These are phyloP conservation scores for Botrytis byssoidea DNA, from an alignment of 2,329 filamentous ascomycete genomes.

Conservation along the genomic window DNA sequence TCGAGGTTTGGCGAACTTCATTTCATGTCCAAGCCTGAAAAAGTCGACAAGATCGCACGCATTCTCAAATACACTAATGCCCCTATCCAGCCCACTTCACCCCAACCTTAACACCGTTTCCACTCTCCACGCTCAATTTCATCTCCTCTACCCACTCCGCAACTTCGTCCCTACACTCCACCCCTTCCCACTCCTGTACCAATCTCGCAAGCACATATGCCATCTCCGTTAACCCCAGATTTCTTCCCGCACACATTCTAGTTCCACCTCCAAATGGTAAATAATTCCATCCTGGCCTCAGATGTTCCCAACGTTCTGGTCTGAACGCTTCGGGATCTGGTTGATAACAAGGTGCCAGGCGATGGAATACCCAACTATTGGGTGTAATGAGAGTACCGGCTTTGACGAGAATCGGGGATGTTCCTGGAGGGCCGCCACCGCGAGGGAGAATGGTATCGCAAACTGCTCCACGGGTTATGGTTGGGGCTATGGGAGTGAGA, in stretches of 20 bases:
- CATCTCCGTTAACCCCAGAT: constrained; percentile 18
- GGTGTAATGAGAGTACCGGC: constrained; percentile 24
- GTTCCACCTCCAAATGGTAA: constrained; percentile 70
- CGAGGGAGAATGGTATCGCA: constrained; percentile 31
- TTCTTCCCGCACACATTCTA: constrained; percentile 62
- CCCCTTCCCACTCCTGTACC: constrained; percentile 43
- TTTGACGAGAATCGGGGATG: constrained; percentile 31
- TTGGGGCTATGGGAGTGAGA: background rate
- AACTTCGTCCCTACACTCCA: constrained; percentile 1
- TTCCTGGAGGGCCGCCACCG: constrained; percentile 35
- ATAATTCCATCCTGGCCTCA: constrained; percentile 45
- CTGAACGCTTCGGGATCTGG: constrained; percentile 40
- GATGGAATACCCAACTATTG: constrained; percentile 38
- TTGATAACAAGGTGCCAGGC: constrained; percentile 41
- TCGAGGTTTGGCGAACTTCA: background rate
- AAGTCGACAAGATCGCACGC: background rate
- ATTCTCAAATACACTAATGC: background rate
- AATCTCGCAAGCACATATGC: constrained; percentile 17
- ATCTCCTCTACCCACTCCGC: constrained; percentile 12
- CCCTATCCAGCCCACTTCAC: background rate
- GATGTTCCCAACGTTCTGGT: constrained; percentile 43
- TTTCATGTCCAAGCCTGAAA: background rate
- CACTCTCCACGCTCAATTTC: background rate
- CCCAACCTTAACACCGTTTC: background rate
- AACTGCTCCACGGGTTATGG: constrained; percentile 22